Percentiles rank a stretch among this genome's conserved stretches.
Evolutionary conservation across 2,329 filamentous ascomycete genomes (phyloP).

Genomic region (Colletotrichum viniferum): DNA sequence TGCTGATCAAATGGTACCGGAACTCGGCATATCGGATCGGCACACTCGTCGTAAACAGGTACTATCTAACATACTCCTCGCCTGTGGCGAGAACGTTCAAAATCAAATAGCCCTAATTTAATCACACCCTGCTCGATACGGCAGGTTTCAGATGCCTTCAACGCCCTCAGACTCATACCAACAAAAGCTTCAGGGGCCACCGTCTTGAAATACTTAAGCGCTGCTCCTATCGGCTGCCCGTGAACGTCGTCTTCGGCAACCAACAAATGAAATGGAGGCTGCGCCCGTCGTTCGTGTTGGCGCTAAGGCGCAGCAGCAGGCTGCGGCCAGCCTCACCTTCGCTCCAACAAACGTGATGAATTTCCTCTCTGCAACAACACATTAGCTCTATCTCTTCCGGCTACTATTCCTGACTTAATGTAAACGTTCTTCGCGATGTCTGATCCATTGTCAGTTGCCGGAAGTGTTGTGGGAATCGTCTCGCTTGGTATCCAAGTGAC

Average conservation of each 20-base stretch:
- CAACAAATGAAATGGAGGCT: not conserved
- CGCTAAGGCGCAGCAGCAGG: not conserved
- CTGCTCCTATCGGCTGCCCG: not conserved
- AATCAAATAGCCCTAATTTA: not conserved
- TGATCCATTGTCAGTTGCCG: slow-evolving; percentile 23
- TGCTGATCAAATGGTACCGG: slow-evolving; percentile 5
- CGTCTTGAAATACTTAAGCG: not conserved
- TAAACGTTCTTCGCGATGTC: not conserved
- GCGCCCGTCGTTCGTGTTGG: not conserved
- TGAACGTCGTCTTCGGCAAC: not conserved
- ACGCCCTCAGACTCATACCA: not conserved
- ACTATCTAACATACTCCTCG: not conserved
- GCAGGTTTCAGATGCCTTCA: not conserved
- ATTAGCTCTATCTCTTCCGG: not conserved
- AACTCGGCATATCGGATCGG: not conserved
- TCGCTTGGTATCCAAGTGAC: slow-evolving; percentile 40
- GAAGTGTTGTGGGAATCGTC: slow-evolving; percentile 33
- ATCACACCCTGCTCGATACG: not conserved
- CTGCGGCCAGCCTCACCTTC: not conserved
- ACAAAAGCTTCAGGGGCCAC: not conserved
- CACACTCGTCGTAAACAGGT: not conserved
- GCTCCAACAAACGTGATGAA: not conserved
- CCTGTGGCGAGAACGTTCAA: not conserved
- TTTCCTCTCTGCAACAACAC: not conserved
- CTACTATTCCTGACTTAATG: not conserved